These are phyloP conservation scores for Paramecium sonneborni DNA, from an alignment of 73 alveolate genomes.

Conservation along the genomic window DNA sequence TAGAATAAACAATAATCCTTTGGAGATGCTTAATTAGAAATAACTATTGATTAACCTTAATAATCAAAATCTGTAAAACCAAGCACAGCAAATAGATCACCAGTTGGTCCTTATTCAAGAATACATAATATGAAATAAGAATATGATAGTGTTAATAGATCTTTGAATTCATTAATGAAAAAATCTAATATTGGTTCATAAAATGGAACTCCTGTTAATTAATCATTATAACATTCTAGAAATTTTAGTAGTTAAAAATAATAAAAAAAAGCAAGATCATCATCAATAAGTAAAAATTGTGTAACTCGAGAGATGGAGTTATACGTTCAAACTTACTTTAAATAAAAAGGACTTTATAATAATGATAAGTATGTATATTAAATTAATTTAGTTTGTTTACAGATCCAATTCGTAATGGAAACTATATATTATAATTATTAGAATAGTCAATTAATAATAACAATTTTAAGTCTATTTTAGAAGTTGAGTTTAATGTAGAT, in stretches of 20 bases:
- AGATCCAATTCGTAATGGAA: slow-evolving; percentile 51
- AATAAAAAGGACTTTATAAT: background rate
- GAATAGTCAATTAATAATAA: background rate
- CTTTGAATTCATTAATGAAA: slow-evolving; percentile 20
- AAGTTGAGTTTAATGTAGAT: slow-evolving; percentile 17
- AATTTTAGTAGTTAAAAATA: slow-evolving; percentile 1
- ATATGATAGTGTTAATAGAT: slow-evolving; percentile 42
- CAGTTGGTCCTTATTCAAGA: slow-evolving; percentile 29
- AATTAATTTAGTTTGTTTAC: slow-evolving; percentile 13
- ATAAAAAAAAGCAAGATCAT: background rate
- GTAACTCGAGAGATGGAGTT: slow-evolving; percentile 54
- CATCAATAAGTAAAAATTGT: slow-evolving; percentile 15
- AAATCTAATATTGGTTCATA: background rate
- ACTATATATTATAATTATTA: background rate
- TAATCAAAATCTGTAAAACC: background rate
- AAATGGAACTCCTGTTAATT: slow-evolving; percentile 40
- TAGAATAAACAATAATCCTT: background rate
- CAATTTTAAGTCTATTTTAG: slow-evolving; percentile 21
- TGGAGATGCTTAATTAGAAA: background rate
- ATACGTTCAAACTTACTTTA: slow-evolving; percentile 29
- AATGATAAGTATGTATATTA: slow-evolving; percentile 34
- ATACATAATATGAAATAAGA: slow-evolving; percentile 5
- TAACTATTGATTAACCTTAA: slow-evolving; percentile 15
- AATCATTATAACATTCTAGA: background rate
- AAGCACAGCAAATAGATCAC: background rate